Base-by-base conservation (phyloP, 2,329 filamentous ascomycete species). In the Hypoxylon sp. region DNA sequence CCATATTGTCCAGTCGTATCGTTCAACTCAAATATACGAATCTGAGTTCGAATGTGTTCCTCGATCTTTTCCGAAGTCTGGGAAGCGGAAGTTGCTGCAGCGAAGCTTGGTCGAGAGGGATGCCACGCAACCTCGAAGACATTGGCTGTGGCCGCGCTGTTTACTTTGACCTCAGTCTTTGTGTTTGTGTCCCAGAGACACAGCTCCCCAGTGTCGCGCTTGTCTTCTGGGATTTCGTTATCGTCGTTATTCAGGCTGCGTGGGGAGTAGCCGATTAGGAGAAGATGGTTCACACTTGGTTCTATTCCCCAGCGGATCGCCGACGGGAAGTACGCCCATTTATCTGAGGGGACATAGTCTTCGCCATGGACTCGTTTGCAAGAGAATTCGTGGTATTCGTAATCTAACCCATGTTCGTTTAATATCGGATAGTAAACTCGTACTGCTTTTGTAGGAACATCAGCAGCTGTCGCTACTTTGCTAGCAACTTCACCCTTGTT, bases 81-180 rank as follows among this genome's bases (percentile, higher is more conserved):
- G 8, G 79, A 81, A 0, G 87, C 86, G 0, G 88, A 86, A 0
- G 87, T 90, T 1, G 88, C 88, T 3, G 84, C 87, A 4, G 88
- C 79, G 70, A 91, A 91, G 22, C 81, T 80, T 2, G 81, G 78
- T 50, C 85, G 80, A 0, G 74, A 81, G 0, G 89, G 88, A 73
- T 91, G 89, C 89, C 89, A 91, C 0, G 84, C 80, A 1, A 90
- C 86, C 72, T 91, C 89, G 48, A 91, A 91, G 1, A 90, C 87
- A 63, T 91, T 91, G 50, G 87, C 84, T 0, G 83, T 84, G 0
- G 84, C 84, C 1, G 83, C 85, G 2, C 85, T 84, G 19, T 82
- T 78, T 3, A 91, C 81, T 3, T 80, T 81, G 48, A 89, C 78
- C 48, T 82, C 80, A 9, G 80, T 75, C 9, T 81, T 80, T 1